Percentiles rank a stretch among this genome's conserved stretches.
phyloP scores from a whole-genome alignment of 257 asterid genomes.

The Solanum pinnatisectum region DNA sequence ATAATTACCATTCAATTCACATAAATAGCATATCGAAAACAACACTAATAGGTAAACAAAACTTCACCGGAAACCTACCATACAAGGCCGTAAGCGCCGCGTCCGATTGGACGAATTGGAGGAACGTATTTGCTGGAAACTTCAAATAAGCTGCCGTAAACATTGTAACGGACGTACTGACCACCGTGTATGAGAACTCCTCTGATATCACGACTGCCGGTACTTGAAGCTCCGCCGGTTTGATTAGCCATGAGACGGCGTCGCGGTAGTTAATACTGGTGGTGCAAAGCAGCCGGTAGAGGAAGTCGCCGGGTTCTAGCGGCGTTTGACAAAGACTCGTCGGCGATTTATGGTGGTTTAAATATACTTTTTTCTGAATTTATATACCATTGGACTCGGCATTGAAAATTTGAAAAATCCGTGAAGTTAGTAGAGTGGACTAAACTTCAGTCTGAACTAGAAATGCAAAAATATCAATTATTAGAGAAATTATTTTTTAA shows the following conservation, averaged over 20 bases:
- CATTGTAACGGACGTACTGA: constrained; percentile 57
- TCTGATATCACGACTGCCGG: constrained; percentile 10
- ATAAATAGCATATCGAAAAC: not conserved
- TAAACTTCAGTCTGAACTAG: not conserved
- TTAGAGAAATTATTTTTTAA: not conserved
- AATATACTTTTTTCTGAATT: not conserved
- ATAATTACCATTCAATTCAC: not conserved
- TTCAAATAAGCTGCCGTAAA: constrained; percentile 67
- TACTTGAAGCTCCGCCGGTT: constrained; percentile 18
- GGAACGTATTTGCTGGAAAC: constrained; percentile 64
- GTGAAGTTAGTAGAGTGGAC: not conserved
- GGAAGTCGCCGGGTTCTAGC: not conserved
- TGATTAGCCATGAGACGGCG: constrained; percentile 27
- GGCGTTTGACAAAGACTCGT: not conserved
- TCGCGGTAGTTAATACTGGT: not conserved
- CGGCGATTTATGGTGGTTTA: not conserved
- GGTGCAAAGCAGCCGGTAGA: constrained; percentile 1
- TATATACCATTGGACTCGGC: constrained; percentile 1
- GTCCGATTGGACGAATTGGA: constrained; percentile 82
- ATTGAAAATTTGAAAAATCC: not conserved
- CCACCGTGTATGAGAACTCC: constrained; percentile 62
- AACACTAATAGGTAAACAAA: not conserved
- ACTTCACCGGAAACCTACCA: constrained; percentile 27
- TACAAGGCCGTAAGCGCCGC: constrained; percentile 91
- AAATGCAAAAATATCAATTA: not conserved